Evolutionary conservation across 768 basidiomycete genomes (phyloP), one percentile per base, ranked within the genome.

Genomic region (Lenzites betulinus): DNA sequence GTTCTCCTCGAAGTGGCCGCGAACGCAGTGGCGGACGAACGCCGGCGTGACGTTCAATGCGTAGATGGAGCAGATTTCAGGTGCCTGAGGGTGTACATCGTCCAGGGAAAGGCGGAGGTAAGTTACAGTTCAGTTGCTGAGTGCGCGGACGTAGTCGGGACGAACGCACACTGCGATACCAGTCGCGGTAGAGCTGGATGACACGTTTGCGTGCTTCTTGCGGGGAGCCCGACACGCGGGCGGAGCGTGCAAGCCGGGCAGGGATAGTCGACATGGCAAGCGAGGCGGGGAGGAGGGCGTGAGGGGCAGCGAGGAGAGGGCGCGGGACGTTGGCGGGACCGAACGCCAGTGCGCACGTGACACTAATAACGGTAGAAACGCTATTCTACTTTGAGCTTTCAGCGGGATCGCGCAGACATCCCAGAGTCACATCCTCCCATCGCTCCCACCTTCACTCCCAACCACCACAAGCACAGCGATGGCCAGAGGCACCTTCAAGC

Each of bases 121-220:
- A 18, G 30, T 5, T 16, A 46, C 43, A 51, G n/a, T 60, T 44
- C 47, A 54, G 58, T 46, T 49, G 28, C 1, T 51, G 20, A 44
- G 26, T 42, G 54, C n/a, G 47, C n/a, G 23, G 63, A 48, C 55
- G 26, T 0, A 12, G 16, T 4, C 20, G 60, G 30, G 65, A 59
- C n/a, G 52, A 42, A 84, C 92, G 67, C 69, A 97, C 96, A 47
- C 88, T 82, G 63, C 97, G 89, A 71, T 95, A 90, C 96, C 96
- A 99, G 72, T 87, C 88, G 59, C 95, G 81, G 79, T 98, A 99
- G 13, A 97, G 82, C 47, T 88, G 79, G 20, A 94, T 76, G 11
- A 84, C 86, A 35, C 92, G 82, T 22, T 75, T 75, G 30, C 89
- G 84, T 7, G 92, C 87, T 49, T 90, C 85, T n/a, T 77, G 74